Conservation (phyloP, 2,329 filamentous ascomycete genomes). For the Fusarium acutatum region DNA sequence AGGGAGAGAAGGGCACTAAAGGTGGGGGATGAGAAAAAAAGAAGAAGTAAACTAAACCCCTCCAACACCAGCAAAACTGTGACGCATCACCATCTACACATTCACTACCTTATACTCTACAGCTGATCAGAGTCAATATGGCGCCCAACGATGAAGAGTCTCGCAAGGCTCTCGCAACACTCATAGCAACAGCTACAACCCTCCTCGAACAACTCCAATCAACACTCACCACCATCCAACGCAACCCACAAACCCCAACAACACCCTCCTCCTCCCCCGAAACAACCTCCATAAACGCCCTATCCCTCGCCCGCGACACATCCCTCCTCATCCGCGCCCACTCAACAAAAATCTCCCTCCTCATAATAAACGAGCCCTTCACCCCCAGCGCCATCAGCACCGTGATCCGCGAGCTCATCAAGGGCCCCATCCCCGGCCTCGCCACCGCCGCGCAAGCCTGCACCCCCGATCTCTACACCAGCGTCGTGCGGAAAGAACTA, state of each 20-base stretch:
- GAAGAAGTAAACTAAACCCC: constrained; percentile 26
- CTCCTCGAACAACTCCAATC: constrained; percentile 56
- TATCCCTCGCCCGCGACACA: constrained; percentile 76
- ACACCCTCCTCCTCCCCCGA: constrained; percentile 19
- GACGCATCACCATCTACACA: background rate
- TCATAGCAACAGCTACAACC: constrained; percentile 49
- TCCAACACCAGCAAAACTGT: constrained; percentile 33
- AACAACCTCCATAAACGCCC: constrained; percentile 58
- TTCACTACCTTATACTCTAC: background rate
- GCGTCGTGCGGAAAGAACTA: constrained; percentile 70
- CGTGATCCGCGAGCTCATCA: constrained; percentile 76
- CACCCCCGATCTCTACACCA: constrained; percentile 67
- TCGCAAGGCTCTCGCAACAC: constrained; percentile 49
- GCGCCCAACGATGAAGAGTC: constrained; percentile 39
- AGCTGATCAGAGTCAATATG: constrained; percentile 21
- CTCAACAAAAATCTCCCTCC: constrained; percentile 84
- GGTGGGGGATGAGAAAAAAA: constrained; percentile 31
- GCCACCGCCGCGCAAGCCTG: constrained; percentile 76
- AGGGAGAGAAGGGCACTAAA: constrained; percentile 22
- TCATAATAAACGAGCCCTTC: constrained; percentile 87
- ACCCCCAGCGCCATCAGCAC: constrained; percentile 78
- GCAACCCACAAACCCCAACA: constrained; percentile 24
- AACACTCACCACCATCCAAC: constrained; percentile 51
- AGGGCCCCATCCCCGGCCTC: constrained; percentile 77
- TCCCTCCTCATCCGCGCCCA: constrained; percentile 81